Percentiles rank a stretch among this genome's conserved stretches.
phyloP scores from a whole-genome alignment of 495 filamentous ascomycete species.

The Neurospora hispaniola region DNA sequence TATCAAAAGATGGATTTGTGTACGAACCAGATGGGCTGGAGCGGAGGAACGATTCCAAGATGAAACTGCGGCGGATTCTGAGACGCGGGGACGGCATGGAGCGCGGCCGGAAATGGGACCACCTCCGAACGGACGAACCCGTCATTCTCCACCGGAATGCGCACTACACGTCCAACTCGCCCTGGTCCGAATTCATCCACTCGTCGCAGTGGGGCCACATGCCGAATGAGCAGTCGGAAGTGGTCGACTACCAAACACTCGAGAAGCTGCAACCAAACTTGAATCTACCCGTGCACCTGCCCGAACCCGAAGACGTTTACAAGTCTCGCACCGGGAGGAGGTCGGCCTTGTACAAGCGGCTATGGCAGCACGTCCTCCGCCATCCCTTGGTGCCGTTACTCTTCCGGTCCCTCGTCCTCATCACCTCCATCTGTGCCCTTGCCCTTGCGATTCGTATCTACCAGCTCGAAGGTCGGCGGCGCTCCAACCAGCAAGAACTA shows the following conservation, averaged over 20 bases:
- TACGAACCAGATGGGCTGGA: constrained; percentile 28
- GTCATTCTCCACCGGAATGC: constrained; percentile 42
- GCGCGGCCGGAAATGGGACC: constrained; percentile 46
- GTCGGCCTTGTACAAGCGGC: constrained; percentile 29
- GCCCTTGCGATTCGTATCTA: constrained; percentile 68
- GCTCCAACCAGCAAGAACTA: constrained; percentile 16
- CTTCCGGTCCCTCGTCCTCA: constrained; percentile 72
- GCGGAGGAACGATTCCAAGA: constrained; percentile 11
- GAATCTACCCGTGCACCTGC: constrained; percentile 23
- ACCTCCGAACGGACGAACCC: constrained; percentile 42
- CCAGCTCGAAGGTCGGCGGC: constrained; percentile 34
- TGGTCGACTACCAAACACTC: constrained; percentile 32
- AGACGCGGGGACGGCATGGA: constrained; percentile 23
- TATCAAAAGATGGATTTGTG: constrained; percentile 45
- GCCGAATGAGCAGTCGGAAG: constrained; percentile 31
- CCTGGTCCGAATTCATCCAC: constrained; percentile 38
- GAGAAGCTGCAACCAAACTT: constrained; percentile 40
- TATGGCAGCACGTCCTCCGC: constrained; percentile 46
- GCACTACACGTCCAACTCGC: constrained; percentile 26
- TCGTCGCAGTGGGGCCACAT: constrained; percentile 41
- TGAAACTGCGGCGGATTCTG: constrained; percentile 19
- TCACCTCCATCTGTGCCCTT: constrained; percentile 74
- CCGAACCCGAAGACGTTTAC: constrained; percentile 7
- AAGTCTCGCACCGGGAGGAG: constrained; percentile 10
- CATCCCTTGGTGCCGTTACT: constrained; percentile 79